Base-by-base conservation (phyloP, 2,329 filamentous ascomycete species). In the Triangularia verruculosa region DNA sequence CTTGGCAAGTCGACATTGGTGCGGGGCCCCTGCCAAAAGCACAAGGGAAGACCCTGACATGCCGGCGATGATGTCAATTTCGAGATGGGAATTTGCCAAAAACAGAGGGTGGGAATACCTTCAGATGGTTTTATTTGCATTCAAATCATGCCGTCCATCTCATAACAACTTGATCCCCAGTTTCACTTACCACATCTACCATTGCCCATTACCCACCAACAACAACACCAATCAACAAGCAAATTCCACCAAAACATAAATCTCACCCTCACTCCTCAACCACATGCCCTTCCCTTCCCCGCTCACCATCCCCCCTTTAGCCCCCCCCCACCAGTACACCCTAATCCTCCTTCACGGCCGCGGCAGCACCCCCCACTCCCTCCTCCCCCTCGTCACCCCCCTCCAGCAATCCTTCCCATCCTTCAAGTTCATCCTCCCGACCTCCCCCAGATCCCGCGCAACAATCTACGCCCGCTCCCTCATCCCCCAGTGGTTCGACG, bases 351-450 rank as follows among this genome's bases (percentile, higher is more conserved):
- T 84, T 4, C 82, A 84, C 63, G 81, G 81, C 34, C 79, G 80
- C 7, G 81, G 81, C n/a, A 7, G 34, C 1, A 30, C 27, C n/a
- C 22, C 13, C 32, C 25, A 12, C 24, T 53, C 55, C 51, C 34
- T 43, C 57, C 53, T 7, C 22, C 73, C 73, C 0, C 22, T 54
- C 15, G 13, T 22, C 12, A 15, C 51, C 7, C 51, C 25, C 22
- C 69, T 80, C n/a, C 71, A 61, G 12, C 68, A 71, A 4, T 67
- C 71, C 2, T 76, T 83, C 9, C 77, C 79, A 0, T 66, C 79
- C 56, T 76, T 79, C 2, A 81, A 79, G 55, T 80, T 85, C 64
- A 70, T 85, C 53, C 83, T 86, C 67, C 83, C 81, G 2, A 80
- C 78, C 0, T 83, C 83, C 0, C 76, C 78, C 2, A 71, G 72